These are phyloP conservation scores for Solanum tacnaense DNA, from an alignment of 257 asterid genomes.

Conservation along the genomic window DNA sequence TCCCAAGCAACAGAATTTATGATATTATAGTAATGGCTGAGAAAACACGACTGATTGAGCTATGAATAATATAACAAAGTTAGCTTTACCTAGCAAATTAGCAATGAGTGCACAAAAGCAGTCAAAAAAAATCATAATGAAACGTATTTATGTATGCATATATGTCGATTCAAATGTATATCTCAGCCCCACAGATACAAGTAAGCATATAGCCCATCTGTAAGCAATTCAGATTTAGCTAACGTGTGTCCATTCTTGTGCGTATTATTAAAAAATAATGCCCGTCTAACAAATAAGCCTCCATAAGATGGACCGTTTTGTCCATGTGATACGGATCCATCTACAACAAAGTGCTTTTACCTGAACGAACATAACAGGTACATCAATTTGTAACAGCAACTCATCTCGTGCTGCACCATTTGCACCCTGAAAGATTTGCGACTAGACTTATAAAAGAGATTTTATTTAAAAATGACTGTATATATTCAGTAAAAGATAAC, in stretches of 20 bases:
- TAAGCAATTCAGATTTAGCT: background rate
- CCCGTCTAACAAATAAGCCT: background rate
- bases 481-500: background rate
- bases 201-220: background rate
- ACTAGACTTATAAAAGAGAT: background rate
- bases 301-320: background rate
- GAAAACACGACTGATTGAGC: background rate
- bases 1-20: background rate
- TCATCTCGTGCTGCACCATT: constrained; percentile 61
- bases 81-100: background rate
- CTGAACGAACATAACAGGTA: constrained; percentile 79
- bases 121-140: background rate
- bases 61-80: background rate
- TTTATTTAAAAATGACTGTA: background rate
- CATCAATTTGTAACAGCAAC: constrained; percentile 44
- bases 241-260: background rate
- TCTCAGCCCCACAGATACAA: background rate
- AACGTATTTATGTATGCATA: background rate
- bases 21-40: background rate
- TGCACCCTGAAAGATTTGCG: constrained; percentile 33
- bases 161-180: background rate
- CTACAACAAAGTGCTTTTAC: constrained; percentile 16
- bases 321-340: background rate
- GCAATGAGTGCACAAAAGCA: background rate
- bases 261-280: background rate